Evolutionary conservation across 169 alveolate species (phyloP).

Genomic region (Ichthyophthirius multifiliis): DNA sequence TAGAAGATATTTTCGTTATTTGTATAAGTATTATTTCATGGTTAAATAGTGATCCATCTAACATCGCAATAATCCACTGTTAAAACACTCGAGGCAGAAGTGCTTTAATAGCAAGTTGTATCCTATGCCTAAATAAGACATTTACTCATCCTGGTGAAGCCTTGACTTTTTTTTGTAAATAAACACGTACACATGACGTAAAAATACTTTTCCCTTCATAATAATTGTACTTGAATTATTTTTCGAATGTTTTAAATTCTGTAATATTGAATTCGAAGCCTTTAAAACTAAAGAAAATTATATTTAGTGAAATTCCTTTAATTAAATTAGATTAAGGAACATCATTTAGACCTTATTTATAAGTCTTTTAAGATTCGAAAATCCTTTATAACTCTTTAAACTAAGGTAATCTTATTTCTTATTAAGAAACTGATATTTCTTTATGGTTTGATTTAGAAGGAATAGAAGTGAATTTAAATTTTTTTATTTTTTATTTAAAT

Average conservation of each 20-base stretch:
- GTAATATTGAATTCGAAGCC: not conserved
- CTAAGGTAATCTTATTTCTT: not conserved
- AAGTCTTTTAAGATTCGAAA: not conserved
- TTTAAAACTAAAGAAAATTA: not conserved
- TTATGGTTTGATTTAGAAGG: slow-evolving; percentile 14
- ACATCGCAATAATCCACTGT: slow-evolving; percentile 9
- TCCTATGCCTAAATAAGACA: slow-evolving; percentile 1
- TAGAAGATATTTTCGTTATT: slow-evolving; percentile 7
- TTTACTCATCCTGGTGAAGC: slow-evolving; percentile 25
- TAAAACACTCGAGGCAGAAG: slow-evolving; percentile 24
- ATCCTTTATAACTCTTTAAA: not conserved
- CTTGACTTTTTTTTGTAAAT: not conserved
- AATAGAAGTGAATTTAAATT: not conserved
- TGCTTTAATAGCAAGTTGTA: slow-evolving; percentile 8
- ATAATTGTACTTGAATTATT: not conserved
- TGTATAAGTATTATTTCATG: slow-evolving; percentile 3
- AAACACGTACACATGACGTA: not conserved
- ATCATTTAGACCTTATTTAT: slow-evolving; percentile 3
- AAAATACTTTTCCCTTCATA: slow-evolving; percentile 5
- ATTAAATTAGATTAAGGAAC: not conserved
- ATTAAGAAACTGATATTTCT: not conserved
- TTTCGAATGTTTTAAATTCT: not conserved
- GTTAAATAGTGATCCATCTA: not conserved
- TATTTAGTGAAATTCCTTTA: slow-evolving; percentile 6
- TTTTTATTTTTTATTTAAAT: not conserved